Conservation (phyloP, 176 grass and related monocot species). For the Triticum urartu region DNA sequence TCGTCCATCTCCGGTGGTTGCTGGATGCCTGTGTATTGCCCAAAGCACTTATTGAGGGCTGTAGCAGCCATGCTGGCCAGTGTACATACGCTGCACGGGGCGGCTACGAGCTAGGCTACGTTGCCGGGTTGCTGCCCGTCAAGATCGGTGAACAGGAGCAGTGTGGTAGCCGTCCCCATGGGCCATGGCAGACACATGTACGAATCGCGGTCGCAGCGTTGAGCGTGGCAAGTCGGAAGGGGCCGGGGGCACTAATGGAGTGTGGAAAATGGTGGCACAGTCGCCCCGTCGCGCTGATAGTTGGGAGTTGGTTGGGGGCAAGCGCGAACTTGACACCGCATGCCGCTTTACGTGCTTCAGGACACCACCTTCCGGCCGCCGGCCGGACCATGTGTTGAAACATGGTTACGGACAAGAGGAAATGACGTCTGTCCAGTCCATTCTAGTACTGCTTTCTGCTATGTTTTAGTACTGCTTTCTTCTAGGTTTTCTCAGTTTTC, state of each 20-base stretch:
- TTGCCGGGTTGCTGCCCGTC: background rate
- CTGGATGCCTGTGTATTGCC: background rate
- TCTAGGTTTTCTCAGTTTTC: too few species aligned
- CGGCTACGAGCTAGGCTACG: too few species aligned
- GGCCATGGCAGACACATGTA: too few species aligned
- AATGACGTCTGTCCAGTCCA: background rate
- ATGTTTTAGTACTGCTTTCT: too few species aligned
- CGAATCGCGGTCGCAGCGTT: background rate
- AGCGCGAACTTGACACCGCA: background rate
- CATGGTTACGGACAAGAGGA: background rate
- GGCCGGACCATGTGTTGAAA: background rate
- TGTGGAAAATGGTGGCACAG: slow-evolving; percentile 26
- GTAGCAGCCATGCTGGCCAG: background rate
- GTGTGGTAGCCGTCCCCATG: too few species aligned
- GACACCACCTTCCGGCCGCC: background rate
- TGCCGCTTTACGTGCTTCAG: background rate
- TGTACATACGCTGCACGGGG: background rate
- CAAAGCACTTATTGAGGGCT: background rate
- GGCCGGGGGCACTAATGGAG: slow-evolving; percentile 13
- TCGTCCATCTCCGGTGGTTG: slow-evolving; percentile 18
- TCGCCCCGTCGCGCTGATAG: slow-evolving; percentile 5
- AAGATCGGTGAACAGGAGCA: background rate
- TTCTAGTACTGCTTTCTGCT: too few species aligned
- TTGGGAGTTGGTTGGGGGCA: slow-evolving; percentile 43
- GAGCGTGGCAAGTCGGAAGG: background rate